phyloP scores from a whole-genome alignment of 495 filamentous ascomycete genomes.

The Cercophora newfieldiana region DNA sequence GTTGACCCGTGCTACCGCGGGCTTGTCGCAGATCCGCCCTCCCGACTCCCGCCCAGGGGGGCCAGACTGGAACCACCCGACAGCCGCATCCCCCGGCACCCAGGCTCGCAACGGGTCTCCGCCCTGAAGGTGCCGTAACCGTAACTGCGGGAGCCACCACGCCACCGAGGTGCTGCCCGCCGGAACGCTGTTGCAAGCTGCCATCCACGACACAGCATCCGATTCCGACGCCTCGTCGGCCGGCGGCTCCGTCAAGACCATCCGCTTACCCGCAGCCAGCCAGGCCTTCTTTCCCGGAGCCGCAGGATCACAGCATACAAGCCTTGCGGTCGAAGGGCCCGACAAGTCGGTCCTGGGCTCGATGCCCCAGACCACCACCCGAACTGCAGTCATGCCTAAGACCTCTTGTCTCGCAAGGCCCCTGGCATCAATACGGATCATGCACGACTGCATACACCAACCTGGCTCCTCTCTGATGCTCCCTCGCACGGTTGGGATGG shows the following conservation, averaged over 20 bases:
- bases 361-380: not conserved
- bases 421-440: not conserved
- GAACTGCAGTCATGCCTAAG: conserved; percentile 8
- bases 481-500: not conserved
- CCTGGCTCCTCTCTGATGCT: not conserved
- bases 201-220: not conserved
- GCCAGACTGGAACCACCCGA: not conserved
- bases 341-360: conserved; percentile 7
- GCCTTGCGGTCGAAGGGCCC: conserved; percentile 1
- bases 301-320: not conserved
- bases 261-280: not conserved
- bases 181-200: not conserved
- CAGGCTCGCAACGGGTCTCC: not conserved
- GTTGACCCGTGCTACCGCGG: conserved; percentile 19
- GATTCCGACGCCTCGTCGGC: not conserved
- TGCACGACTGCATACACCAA: conserved; percentile 8
- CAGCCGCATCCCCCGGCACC: not conserved
- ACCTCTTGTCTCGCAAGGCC: conserved; percentile 9
- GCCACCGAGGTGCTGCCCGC: not conserved
- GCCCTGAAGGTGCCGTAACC: not conserved
- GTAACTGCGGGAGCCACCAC: not conserved
- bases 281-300: not conserved
- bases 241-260: not conserved
- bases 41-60: not conserved
- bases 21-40: conserved; percentile 19